Evolutionary conservation across 2,329 filamentous ascomycete species (phyloP).

Genomic region (Phaeoacremonium minimum): DNA sequence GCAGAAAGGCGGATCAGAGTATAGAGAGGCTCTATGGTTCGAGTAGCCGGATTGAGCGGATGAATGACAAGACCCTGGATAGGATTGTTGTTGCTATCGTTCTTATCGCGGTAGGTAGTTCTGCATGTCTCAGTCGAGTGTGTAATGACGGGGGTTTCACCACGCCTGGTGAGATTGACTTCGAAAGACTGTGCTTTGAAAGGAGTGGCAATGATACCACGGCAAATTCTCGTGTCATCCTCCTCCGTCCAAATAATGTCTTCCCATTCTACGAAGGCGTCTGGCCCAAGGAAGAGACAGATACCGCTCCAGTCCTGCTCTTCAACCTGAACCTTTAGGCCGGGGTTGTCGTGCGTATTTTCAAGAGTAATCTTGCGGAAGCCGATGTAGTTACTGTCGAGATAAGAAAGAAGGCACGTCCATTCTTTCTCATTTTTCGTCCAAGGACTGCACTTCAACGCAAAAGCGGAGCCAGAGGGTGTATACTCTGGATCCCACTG

Average conservation of each 20-base stretch:
- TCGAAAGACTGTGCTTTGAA: slow-evolving; percentile 46
- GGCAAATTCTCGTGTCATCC: slow-evolving; percentile 31
- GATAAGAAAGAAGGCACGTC: slow-evolving; percentile 44
- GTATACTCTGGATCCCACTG: slow-evolving; percentile 42
- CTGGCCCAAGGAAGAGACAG: slow-evolving; percentile 44
- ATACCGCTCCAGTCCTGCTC: slow-evolving; percentile 37
- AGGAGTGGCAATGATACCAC: slow-evolving; percentile 52
- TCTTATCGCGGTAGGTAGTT: slow-evolving; percentile 43
- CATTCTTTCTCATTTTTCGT: slow-evolving; percentile 23
- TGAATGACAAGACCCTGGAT: slow-evolving; percentile 47
- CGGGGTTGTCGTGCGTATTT: too few species aligned
- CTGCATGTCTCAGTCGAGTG: slow-evolving; percentile 40
- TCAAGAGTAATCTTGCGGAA: slow-evolving; percentile 46
- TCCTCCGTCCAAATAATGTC: slow-evolving; percentile 41
- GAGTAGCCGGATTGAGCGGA: slow-evolving; percentile 23
- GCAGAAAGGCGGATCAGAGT: slow-evolving; percentile 49
- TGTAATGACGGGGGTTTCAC: slow-evolving; percentile 9
- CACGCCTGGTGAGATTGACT: slow-evolving; percentile 28
- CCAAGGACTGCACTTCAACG: slow-evolving; percentile 54
- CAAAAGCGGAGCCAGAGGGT: slow-evolving; percentile 43
- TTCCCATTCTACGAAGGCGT: slow-evolving; percentile 54
- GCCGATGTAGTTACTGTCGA: slow-evolving; percentile 47
- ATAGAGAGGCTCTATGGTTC: slow-evolving; percentile 36
- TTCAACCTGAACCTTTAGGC: slow-evolving; percentile 33
- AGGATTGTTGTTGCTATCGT: slow-evolving; percentile 34